A percentile compares a stretch with the other conserved stretches of the same genome.
These are phyloP conservation scores for Papilionanthe hybrid DNA, from an alignment of 116 monocot genomes.

Conservation along the genomic window DNA sequence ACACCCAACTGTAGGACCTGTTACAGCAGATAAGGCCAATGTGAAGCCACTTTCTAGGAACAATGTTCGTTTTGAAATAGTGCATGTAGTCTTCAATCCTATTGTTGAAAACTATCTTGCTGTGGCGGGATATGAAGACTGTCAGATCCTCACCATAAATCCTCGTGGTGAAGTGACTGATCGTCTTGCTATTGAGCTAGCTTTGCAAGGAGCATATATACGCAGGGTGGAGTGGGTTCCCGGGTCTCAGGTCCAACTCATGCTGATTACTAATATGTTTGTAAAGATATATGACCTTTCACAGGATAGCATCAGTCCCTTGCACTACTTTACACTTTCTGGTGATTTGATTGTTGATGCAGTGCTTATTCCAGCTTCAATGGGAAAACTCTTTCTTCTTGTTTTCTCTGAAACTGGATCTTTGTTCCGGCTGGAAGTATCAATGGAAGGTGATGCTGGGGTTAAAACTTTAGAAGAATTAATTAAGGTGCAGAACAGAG, in stretches of 20 bases:
- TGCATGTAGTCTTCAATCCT: constrained; percentile 79
- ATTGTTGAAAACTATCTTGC: constrained; percentile 80
- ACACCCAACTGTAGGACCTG: constrained; percentile 57
- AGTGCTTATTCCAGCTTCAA: constrained; percentile 67
- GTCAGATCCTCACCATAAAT: constrained; percentile 91
- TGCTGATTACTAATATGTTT: constrained; percentile 93
- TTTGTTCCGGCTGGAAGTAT: constrained; percentile 67
- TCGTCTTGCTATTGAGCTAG: constrained; percentile 97
- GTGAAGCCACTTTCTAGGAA: constrained; percentile 87
- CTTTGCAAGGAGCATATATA: constrained; percentile 81
- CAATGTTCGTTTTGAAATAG: constrained; percentile 93
- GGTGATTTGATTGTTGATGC: constrained; percentile 86
- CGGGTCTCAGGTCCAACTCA: constrained; percentile 92
- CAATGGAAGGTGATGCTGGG: constrained; percentile 73
- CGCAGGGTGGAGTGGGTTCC: constrained; percentile 86
- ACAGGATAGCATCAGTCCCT: constrained; percentile 92
- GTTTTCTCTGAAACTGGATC: constrained; percentile 73
- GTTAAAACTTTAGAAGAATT: constrained; percentile 66
- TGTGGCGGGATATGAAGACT: constrained; percentile 94
- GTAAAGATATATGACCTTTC: constrained; percentile 99
- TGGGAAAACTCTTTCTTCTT: constrained; percentile 79
- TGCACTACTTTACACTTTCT: constrained; percentile 80
- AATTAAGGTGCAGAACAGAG: constrained; percentile 38
- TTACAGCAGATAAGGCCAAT: constrained; percentile 82
- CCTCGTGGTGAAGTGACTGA: constrained; percentile 96